These are phyloP conservation scores for Syzygium aqueum DNA, from an alignment of 345 rosid species.

Conservation along the genomic window DNA sequence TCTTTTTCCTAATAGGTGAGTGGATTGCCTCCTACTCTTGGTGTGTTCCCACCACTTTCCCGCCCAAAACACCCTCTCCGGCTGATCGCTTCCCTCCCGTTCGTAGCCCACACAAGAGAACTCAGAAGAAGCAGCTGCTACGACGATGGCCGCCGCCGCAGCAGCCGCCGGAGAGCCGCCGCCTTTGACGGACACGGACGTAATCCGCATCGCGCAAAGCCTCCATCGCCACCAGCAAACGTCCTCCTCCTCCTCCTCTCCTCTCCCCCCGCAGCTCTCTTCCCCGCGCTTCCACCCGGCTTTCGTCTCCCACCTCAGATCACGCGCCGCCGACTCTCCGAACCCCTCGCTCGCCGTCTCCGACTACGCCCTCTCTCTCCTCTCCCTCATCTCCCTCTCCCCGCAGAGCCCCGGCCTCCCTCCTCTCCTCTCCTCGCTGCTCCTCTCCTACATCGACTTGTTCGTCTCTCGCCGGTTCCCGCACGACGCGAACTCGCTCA, in stretches of 20 bases:
- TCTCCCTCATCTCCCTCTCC: slow-evolving; percentile 51
- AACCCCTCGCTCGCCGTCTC: slow-evolving; percentile 45
- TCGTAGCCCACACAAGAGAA: neutral
- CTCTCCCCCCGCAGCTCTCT: slow-evolving; percentile 14
- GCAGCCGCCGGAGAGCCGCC: slow-evolving; percentile 10
- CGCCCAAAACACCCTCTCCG: neutral
- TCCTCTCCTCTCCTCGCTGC: slow-evolving; percentile 56
- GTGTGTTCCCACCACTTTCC: neutral
- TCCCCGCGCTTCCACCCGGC: neutral
- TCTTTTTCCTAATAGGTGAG: neutral
- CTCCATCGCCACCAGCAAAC: slow-evolving; percentile 17
- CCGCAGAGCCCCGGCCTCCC: slow-evolving; percentile 33
- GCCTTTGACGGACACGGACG: slow-evolving; percentile 39
- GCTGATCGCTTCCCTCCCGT: neutral
- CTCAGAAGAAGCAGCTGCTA: neutral
- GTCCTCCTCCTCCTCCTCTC: slow-evolving; percentile 34
- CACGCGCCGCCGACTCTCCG: slow-evolving; percentile 44
- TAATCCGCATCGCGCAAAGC: slow-evolving; percentile 41
- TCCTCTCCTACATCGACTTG: slow-evolving; percentile 40
- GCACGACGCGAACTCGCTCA: slow-evolving; percentile 51
- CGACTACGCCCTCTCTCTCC: slow-evolving; percentile 49
- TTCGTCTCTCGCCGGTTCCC: slow-evolving; percentile 41
- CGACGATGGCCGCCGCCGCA: slow-evolving; percentile 11
- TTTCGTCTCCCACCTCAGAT: slow-evolving; percentile 16
- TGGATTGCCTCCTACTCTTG: neutral